A percentile compares a stretch with the other conserved stretches of the same genome.
These are phyloP conservation scores for Ceratorhiza oryzae-sativae DNA, from an alignment of 1,284 basidiomycete genomes.

Conservation along the genomic window DNA sequence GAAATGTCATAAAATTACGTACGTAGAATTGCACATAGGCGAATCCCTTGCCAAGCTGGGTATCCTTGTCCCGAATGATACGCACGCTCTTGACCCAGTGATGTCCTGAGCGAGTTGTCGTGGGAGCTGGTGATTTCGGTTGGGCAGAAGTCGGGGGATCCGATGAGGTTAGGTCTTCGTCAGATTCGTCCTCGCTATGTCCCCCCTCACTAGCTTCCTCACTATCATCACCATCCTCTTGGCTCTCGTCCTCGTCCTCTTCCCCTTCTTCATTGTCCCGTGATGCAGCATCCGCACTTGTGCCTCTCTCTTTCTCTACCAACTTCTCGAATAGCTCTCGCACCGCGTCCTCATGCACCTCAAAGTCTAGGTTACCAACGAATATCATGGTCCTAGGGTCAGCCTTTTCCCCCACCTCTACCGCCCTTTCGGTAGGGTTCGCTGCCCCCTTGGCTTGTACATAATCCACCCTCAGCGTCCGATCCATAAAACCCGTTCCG, in stretches of 20 bases:
- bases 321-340: constrained; percentile 86
- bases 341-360: constrained; percentile 88
- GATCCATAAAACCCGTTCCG: constrained; percentile 75
- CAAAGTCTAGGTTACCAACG: constrained; percentile 93
- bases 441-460: constrained; percentile 53
- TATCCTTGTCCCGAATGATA: constrained; percentile 89
- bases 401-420: constrained; percentile 49
- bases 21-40: constrained; percentile 91
- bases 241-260: constrained; percentile 47
- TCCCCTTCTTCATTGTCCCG: constrained; percentile 45
- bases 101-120: constrained; percentile 4
- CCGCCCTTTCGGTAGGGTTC: constrained; percentile 47
- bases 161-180: background rate
- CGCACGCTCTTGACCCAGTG: constrained; percentile 86
- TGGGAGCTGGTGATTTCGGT: background rate
- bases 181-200: constrained; percentile 17
- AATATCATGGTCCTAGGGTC: constrained; percentile 89
- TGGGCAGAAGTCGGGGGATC: background rate
- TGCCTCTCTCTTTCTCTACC: constrained; percentile 73
- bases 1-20: constrained; percentile 37
- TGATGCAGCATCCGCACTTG: constrained; percentile 60
- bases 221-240: constrained; percentile 40
- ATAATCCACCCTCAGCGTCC: constrained; percentile 76
- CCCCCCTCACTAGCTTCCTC: constrained; percentile 21
- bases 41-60: constrained; percentile 97